Conservation (phyloP, 192 early-diverging fungal species). For the Kappamyces sp. region DNA sequence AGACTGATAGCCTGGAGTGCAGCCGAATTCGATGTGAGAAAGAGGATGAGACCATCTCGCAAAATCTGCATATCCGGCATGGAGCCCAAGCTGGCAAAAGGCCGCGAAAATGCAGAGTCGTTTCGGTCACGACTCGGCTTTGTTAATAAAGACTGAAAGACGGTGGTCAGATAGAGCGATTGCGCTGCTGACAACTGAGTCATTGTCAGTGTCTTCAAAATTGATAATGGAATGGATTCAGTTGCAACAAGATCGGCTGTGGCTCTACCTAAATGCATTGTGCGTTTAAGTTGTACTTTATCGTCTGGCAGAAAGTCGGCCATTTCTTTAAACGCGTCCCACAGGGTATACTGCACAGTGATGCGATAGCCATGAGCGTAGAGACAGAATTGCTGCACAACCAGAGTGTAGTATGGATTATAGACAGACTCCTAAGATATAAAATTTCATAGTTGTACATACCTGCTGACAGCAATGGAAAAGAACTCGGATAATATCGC, state of each 20-base stretch:
- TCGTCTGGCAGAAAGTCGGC: slow-evolving; percentile 36
- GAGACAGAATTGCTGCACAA: slow-evolving; percentile 73
- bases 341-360: slow-evolving; percentile 91
- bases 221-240: slow-evolving; percentile 64
- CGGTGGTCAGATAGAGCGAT: no score
- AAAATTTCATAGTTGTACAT: slow-evolving; percentile 33
- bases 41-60: no score
- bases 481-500: slow-evolving; percentile 89
- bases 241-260: slow-evolving; percentile 73
- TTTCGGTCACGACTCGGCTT: no score
- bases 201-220: slow-evolving; percentile 45
- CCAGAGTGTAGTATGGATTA: slow-evolving; percentile 92
- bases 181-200: no score
- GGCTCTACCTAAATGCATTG: slow-evolving; percentile 81
- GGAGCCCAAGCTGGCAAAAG: no score
- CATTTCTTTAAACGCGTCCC: slow-evolving; percentile 88
- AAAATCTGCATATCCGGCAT: no score
- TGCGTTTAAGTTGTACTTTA: slow-evolving; percentile 52
- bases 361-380: slow-evolving; percentile 74
- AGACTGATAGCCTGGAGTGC: no score
- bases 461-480: slow-evolving; percentile 77
- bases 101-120: no score
- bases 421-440: slow-evolving; percentile 66
- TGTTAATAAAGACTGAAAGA: no score
- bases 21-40: no score